Percentiles rank a stretch among this genome's conserved stretches.
These are phyloP conservation scores for Penicillium sp. DNA, from an alignment of 2,329 filamentous ascomycete species.

Conservation along the genomic window DNA sequence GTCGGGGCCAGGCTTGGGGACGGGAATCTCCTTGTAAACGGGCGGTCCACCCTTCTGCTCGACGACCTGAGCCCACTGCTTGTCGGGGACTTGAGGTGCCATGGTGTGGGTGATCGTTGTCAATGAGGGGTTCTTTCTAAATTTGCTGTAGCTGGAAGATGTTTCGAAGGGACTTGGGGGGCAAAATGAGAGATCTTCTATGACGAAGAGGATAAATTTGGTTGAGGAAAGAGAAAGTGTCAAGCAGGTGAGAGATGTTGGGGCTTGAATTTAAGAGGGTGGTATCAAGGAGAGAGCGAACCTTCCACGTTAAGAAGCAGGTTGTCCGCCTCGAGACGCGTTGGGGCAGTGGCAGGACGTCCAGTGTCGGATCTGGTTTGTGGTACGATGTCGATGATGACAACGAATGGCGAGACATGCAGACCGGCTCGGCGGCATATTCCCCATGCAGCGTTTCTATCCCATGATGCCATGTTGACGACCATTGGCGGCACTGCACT, in stretches of 20 bases:
- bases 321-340: too few relatives aligned
- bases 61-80: conserved; percentile 88
- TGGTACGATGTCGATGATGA: conserved; percentile 7
- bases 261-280: too few relatives aligned
- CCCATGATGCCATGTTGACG: background rate
- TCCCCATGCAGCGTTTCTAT: background rate
- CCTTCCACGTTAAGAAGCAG: too few relatives aligned
- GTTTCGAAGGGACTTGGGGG: background rate
- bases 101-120: conserved; percentile 3
- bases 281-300: too few relatives aligned
- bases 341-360: too few relatives aligned
- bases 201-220: background rate
- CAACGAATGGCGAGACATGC: background rate
- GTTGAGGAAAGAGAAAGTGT: too few relatives aligned
- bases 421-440: conserved; percentile 1
- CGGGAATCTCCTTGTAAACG: conserved; percentile 59
- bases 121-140: background rate
- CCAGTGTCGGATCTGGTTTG: conserved; percentile 4
- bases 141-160: background rate
- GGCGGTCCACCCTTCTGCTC: conserved; percentile 70
- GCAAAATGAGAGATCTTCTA: too few relatives aligned
- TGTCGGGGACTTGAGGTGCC: conserved; percentile 56
- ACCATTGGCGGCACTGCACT: background rate
- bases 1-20: conserved; percentile 73
- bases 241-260: too few relatives aligned